Evolutionary conservation across 2,329 filamentous ascomycete species (phyloP), one percentile per base, ranked within the genome.

Genomic region (Dothistroma septosporum): DNA sequence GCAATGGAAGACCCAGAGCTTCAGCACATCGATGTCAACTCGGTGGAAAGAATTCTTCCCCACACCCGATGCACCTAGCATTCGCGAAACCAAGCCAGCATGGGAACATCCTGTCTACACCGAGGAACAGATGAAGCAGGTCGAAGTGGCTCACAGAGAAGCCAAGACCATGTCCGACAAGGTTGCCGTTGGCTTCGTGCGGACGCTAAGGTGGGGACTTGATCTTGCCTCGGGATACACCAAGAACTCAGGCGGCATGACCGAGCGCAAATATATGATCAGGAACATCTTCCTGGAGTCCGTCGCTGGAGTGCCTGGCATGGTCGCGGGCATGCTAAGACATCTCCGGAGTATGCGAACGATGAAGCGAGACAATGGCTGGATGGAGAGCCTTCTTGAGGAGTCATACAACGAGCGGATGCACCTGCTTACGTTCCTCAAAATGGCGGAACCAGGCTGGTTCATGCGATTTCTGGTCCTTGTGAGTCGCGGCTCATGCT

Each of bases 321-420:
- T 97, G 91, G 93, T 97, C 0, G 94, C 89, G 0, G 94, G 92
- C 22, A 97, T 96, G 90, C 81, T 97, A 16, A 83, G 94, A 35
- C 94, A 99, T 76, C 82, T 97, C 41, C 86, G 89, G 72, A 92
- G 88, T 66, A 83, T 97, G 70, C 83, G 93, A 49, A 84, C 88
- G 31, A 88, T 97, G 82, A 92, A 91, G 81, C 82, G 93, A 59
- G 93, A 97, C 74, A 96, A 97, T 69, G 94, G 94, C 71, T 97
- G 87, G 86, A 97, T 99, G 73, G 74, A 76, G 61, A 74, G 72
- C 0, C 62, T 76, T 48, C 68, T 76, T 8, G 74, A 76, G 35
- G 66, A 68, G 37, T 69, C 65, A 0, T 76, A 71, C 69, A 76
- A 76, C 63, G 74, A 75, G 68, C 83, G 92, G 28, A 97, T 97